Conservation (phyloP, 805 yeast genomes). For the Naumovozyma baii region DNA sequence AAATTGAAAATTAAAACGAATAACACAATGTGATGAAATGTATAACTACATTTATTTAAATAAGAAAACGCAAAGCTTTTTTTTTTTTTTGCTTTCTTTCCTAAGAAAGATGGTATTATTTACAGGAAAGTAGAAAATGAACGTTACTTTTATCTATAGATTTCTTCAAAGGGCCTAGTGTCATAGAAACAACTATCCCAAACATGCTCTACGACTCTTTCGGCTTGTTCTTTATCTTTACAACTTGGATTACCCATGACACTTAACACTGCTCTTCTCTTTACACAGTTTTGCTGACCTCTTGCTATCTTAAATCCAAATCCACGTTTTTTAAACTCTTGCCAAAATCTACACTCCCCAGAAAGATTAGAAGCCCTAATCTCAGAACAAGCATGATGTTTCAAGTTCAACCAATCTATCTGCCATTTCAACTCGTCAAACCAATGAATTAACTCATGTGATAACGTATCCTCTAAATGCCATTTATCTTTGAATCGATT, state of each 20-base stretch:
- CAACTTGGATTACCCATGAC: conserved; percentile 85
- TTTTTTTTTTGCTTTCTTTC: no score
- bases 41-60: no score
- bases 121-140: conserved; percentile 1
- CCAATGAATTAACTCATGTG: conserved; percentile 90
- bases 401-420: conserved; percentile 74
- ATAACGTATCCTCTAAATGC: conserved; percentile 81
- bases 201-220: conserved; percentile 70
- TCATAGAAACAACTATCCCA: conserved; percentile 91
- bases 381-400: conserved; percentile 96
- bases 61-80: no score
- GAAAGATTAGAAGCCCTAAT: conserved; percentile 85
- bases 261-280: conserved; percentile 76
- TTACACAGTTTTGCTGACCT: conserved; percentile 88
- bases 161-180: conserved; percentile 91
- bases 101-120: no score
- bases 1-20: background rate
- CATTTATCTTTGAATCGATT: conserved; percentile 64
- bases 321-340: conserved; percentile 50
- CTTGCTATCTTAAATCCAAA: conserved; percentile 44
- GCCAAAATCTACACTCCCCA: conserved; percentile 90
- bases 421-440: conserved; percentile 84
- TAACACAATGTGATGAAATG: background rate
- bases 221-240: conserved; percentile 61
- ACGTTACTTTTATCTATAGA: conserved; percentile 45